Percentiles rank a stretch among this genome's conserved stretches.
Conservation (phyloP, 1,284 basidiomycete species). For the Boletus sp. region DNA sequence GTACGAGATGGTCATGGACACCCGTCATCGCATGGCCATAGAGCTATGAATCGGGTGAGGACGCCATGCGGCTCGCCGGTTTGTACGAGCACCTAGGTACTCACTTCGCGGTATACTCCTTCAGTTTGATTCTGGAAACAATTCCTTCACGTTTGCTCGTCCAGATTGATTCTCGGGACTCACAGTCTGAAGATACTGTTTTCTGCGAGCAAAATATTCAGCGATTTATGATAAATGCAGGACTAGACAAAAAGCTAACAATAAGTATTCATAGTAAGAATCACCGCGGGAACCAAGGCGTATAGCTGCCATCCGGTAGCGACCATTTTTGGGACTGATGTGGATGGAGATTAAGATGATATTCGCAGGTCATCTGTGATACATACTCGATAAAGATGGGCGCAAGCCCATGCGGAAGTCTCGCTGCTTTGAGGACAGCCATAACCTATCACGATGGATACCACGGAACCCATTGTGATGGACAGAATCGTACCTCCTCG, state of each 20-base stretch:
- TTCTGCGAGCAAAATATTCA: constrained; percentile 42
- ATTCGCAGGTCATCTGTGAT: constrained; percentile 2
- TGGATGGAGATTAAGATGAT: constrained; percentile 10
- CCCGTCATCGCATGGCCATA: constrained; percentile 82
- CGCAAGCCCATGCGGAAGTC: constrained; percentile 67
- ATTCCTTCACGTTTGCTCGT: constrained; percentile 7
- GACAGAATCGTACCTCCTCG: constrained; percentile 53
- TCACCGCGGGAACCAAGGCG: constrained; percentile 91
- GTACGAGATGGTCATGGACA: constrained; percentile 74
- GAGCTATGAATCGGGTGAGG: constrained; percentile 50
- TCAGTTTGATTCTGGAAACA: constrained; percentile 70
- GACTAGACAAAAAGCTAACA: constrained; percentile 45
- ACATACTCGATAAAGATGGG: constrained; percentile 80
- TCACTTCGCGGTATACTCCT: constrained; percentile 70
- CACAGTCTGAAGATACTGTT: constrained; percentile 79
- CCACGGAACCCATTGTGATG: not conserved
- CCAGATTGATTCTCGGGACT: constrained; percentile 16
- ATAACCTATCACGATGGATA: constrained; percentile 53
- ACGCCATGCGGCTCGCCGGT: not conserved
- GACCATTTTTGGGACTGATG: constrained; percentile 58
- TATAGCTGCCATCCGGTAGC: constrained; percentile 73
- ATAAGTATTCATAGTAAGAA: constrained; percentile 91
- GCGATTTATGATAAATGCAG: not conserved
- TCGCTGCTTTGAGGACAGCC: constrained; percentile 61
- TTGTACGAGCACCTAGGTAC: constrained; percentile 15